Conservation (phyloP, 306 rosid genomes). For the Dalbergia cultrata region DNA sequence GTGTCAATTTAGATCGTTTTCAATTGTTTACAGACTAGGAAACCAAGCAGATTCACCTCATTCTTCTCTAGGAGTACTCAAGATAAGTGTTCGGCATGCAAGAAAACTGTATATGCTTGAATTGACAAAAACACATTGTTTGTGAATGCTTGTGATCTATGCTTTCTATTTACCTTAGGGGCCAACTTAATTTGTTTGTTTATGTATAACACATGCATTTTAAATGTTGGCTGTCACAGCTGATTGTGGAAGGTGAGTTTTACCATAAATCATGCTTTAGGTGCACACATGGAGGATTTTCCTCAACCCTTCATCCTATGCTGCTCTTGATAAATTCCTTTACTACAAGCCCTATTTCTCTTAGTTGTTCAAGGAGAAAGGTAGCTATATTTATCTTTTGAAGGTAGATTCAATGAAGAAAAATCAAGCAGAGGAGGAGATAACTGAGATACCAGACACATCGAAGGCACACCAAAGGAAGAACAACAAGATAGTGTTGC, state of each 20-base stretch:
- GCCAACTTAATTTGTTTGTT: background rate
- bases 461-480: slow-evolving; percentile 23
- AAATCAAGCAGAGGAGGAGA: background rate
- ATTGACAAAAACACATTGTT: too few species aligned
- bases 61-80: slow-evolving; percentile 89
- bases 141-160: too few species aligned
- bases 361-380: slow-evolving; percentile 83
- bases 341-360: slow-evolving; percentile 86
- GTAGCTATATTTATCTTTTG: slow-evolving; percentile 68
- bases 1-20: slow-evolving; percentile 1
- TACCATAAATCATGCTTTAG: slow-evolving; percentile 81
- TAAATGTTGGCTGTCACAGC: slow-evolving; percentile 46
- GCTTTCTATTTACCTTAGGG: too few species aligned
- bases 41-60: slow-evolving; percentile 71
- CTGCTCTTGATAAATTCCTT: slow-evolving; percentile 75
- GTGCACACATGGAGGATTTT: slow-evolving; percentile 75
- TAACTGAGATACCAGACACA: background rate
- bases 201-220: too few species aligned
- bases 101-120: slow-evolving; percentile 75
- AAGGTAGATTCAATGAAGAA: slow-evolving; percentile 69
- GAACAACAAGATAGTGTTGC: background rate
- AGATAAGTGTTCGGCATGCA: slow-evolving; percentile 78
- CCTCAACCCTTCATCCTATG: slow-evolving; percentile 68
- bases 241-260: slow-evolving; percentile 73
- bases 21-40: slow-evolving; percentile 51